Conservation (phyloP, 306 rosid species). For the Gleditsia sinensis region DNA sequence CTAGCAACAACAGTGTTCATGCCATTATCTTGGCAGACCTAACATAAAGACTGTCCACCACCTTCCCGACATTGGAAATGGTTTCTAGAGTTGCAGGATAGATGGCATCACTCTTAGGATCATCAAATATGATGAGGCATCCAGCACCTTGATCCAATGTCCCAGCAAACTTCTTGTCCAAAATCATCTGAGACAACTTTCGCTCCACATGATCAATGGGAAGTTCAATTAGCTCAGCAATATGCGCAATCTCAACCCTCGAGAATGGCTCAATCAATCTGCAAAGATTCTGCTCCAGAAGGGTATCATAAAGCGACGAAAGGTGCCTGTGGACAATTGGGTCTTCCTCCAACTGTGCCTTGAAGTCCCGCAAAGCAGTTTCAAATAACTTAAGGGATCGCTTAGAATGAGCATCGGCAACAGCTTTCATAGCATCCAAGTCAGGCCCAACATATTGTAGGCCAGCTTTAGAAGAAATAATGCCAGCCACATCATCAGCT, state of each 20-base stretch:
- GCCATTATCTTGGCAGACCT: constrained; percentile 99
- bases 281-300: constrained; percentile 93
- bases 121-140: constrained; percentile 63
- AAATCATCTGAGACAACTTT: constrained; percentile 63
- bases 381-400: constrained; percentile 87
- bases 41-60: constrained; percentile 89
- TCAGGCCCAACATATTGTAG: constrained; percentile 85
- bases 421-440: constrained; percentile 97
- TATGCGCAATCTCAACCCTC: constrained; percentile 88
- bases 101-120: constrained; percentile 61
- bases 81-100: constrained; percentile 50
- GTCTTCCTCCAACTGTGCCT: constrained; percentile 91
- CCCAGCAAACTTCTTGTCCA: constrained; percentile 71
- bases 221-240: constrained; percentile 89
- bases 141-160: constrained; percentile 96
- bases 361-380: constrained; percentile 73
- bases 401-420: constrained; percentile 91
- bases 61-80: not conserved
- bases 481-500: constrained; percentile 92
- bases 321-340: constrained; percentile 97
- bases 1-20: constrained; percentile 38
- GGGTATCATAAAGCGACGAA: constrained; percentile 80
- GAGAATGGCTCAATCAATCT: constrained; percentile 96
- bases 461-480: constrained; percentile 91
- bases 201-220: constrained; percentile 64